Base-by-base conservation (phyloP, 305 asterid species). In the Fraxinus sp. region DNA sequence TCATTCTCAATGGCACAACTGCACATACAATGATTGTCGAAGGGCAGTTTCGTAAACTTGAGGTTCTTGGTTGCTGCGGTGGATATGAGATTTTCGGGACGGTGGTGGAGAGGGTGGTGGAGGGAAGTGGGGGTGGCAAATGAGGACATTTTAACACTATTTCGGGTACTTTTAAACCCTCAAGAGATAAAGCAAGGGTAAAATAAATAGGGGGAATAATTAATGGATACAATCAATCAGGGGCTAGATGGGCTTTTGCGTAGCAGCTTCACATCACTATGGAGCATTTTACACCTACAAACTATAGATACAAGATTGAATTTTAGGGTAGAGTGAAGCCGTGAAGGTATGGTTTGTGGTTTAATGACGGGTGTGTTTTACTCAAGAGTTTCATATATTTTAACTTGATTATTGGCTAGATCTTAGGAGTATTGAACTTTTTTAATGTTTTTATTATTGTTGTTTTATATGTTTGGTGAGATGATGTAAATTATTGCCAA, bases 191-290 rank as follows among this genome's bases (percentile, higher is more conserved):
- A 76, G 74, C 14, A 64, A 59, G 92, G 86, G 37, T 33, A 33
- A 33, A 33, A 33, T 37, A 76, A 77, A 49, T 83, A 76, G 80
- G 89, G 36, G 14, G 88, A 80, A 33, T 86, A 5, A 41, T 81
- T 84, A 89, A 79, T 79, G 78, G 89, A 83, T 71, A 82, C n/a
- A n/a, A n/a, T n/a, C 77, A 79, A 87, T 20, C 10, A 88, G 89
- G 87, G 84, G 85, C 83, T 83, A 57, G 83, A 22, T 46, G 91
- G 89, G 30, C 84, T 85, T 87, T 85, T 86, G 80, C 90, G 89
- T 62, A 95, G 83, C 84, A 93, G 78, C 84, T 89, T 93, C 93
- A 95, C 97, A 95, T 93, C 84, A 26, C 87, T 90, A 72, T 85
- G 87, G 87, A 84, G 90, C 91, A 90, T 91, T 84, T 89, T 90